These are phyloP conservation scores for Heterobasidion occidentale DNA, from an alignment of 1,284 basidiomycete species.

Conservation along the genomic window DNA sequence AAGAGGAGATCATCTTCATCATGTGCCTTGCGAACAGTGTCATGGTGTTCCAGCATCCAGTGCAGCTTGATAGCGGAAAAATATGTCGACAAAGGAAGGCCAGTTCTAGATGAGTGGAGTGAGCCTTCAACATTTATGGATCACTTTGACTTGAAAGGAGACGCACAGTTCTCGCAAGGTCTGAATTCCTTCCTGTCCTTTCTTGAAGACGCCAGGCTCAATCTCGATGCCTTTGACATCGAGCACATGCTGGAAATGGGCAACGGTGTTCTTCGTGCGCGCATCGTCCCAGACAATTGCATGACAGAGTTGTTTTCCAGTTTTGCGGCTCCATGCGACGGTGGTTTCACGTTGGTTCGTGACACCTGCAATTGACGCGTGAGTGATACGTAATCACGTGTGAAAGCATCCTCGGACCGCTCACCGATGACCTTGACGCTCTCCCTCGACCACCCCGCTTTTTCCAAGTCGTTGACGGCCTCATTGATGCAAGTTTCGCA, in stretches of 20 bases:
- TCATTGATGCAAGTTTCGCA: conserved; percentile 76
- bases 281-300: conserved; percentile 98
- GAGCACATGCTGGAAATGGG: conserved; percentile 71
- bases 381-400: background rate
- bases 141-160: background rate
- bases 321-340: conserved; percentile 87
- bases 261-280: conserved; percentile 80
- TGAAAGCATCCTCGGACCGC: conserved; percentile 14
- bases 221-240: conserved; percentile 73
- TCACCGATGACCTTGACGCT: conserved; percentile 90
- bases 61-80: conserved; percentile 94
- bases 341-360: conserved; percentile 98
- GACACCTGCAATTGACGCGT: conserved; percentile 53
- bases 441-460: conserved; percentile 63
- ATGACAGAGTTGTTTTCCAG: conserved; percentile 81
- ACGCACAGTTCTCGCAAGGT: conserved; percentile 66
- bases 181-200: conserved; percentile 62
- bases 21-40: conserved; percentile 77
- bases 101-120: conserved; percentile 51
- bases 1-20: conserved; percentile 80
- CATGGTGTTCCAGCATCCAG: conserved; percentile 93
- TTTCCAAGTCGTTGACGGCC: conserved; percentile 69
- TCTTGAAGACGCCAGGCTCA: conserved; percentile 53
- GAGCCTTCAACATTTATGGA: conserved; percentile 5
- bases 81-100: conserved; percentile 91